phyloP scores from a whole-genome alignment of 208 protist genomes.

The Histomonas meleagridis region DNA sequence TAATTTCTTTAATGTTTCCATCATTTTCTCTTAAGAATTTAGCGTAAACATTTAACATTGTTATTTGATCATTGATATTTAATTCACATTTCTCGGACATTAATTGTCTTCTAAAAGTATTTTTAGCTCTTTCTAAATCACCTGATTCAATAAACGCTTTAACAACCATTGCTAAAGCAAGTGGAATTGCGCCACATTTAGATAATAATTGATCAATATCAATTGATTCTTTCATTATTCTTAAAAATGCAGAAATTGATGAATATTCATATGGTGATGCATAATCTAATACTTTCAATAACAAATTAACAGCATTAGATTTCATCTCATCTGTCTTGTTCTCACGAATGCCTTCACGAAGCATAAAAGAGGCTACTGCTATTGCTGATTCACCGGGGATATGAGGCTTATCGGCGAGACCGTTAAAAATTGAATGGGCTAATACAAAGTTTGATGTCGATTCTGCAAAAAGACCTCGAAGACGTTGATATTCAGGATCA shows the following conservation, averaged over 20 bases:
- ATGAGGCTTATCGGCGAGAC: background rate
- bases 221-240: background rate
- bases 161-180: background rate
- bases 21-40: background rate
- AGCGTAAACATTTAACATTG: no score
- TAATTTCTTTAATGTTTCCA: background rate
- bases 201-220: background rate
- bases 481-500: background rate
- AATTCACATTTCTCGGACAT: background rate
- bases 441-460: background rate
- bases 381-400: background rate
- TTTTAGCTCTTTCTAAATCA: background rate
- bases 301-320: background rate
- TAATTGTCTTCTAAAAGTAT: background rate
- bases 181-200: background rate
- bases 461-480: background rate
- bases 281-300: background rate
- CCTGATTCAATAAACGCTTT: no score
- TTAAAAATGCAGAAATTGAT: background rate
- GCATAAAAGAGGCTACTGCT: background rate
- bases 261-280: background rate
- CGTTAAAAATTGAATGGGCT: background rate
- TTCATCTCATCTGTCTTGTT: background rate
- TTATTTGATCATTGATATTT: background rate
- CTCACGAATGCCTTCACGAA: background rate